Conservation (phyloP, 2,329 filamentous ascomycete species). For the Apiospora hydei region DNA sequence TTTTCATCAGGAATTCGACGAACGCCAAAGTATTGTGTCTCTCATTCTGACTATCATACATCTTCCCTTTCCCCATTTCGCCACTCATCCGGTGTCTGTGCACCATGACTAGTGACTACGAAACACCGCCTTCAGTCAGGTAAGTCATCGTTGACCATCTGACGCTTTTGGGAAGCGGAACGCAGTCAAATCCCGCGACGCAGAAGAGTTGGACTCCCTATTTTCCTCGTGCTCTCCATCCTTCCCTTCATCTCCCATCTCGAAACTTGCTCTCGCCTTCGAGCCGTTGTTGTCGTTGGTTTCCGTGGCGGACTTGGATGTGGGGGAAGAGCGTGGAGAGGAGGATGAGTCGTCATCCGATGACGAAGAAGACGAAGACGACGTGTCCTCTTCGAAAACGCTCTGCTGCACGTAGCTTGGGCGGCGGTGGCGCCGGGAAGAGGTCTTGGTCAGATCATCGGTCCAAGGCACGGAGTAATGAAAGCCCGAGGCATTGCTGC, state of each 20-base stretch:
- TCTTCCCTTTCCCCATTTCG: too few species aligned
- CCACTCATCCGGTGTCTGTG: neutral
- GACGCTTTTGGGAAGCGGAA: neutral
- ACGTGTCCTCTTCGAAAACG: neutral
- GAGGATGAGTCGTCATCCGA: neutral
- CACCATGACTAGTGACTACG: too few species aligned
- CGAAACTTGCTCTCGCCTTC: neutral
- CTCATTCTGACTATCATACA: too few species aligned
- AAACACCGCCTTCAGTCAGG: neutral
- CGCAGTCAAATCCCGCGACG: neutral
- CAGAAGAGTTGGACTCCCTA: fast-evolving
- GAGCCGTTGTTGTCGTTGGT: neutral
- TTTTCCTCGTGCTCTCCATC: neutral
- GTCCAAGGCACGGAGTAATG: neutral
- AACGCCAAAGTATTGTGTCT: neutral
- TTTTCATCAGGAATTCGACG: too few species aligned
- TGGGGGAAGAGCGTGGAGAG: neutral
- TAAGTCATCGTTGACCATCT: neutral
- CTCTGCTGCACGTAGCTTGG: conserved; percentile 3
- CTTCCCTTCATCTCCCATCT: neutral
- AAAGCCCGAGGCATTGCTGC: neutral
- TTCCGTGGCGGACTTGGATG: neutral
- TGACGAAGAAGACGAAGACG: neutral
- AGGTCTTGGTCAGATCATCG: neutral
- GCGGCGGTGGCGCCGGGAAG: neutral